Percentiles rank a stretch among this genome's conserved stretches.
These are phyloP conservation scores for Inga oerstediana DNA, from an alignment of 306 rosid genomes.

Conservation along the genomic window DNA sequence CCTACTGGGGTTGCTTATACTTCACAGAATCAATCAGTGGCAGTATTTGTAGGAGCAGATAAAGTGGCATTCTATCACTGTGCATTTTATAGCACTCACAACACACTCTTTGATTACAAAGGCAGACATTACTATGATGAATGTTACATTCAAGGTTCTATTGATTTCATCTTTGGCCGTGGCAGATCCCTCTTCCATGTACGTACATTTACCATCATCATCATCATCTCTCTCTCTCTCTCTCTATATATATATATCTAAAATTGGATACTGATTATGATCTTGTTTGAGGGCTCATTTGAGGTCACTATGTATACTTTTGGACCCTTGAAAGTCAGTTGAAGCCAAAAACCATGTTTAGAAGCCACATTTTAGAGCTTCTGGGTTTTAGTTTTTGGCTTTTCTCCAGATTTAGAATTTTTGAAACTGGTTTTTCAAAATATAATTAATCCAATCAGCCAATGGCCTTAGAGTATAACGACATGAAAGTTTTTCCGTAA, in stretches of 20 bases:
- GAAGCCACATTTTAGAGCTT: no score
- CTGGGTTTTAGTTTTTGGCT: no score
- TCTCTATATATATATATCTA: no score
- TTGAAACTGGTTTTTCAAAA: no score
- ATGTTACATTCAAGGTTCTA: slow-evolving; percentile 83
- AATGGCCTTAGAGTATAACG: no score
- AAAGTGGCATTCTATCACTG: slow-evolving; percentile 84
- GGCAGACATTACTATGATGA: slow-evolving; percentile 84
- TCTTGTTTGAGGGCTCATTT: not conserved
- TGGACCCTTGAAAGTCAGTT: no score
- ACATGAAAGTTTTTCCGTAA: no score
- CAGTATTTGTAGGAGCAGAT: slow-evolving; percentile 81
- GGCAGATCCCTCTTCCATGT: slow-evolving; percentile 64
- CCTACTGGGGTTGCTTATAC: slow-evolving; percentile 93
- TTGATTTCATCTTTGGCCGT: slow-evolving; percentile 94
- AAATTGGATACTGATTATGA: not conserved
- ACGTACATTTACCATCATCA: not conserved
- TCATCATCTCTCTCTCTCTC: not conserved
- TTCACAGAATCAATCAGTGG: slow-evolving; percentile 95
- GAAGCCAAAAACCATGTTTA: no score
- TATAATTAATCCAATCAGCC: no score
- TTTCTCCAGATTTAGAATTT: no score
- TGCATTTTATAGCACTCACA: slow-evolving; percentile 86
- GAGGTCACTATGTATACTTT: no score
- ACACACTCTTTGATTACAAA: slow-evolving; percentile 85